Evolutionary conservation across 306 rosid species (phyloP).

Genomic region (Fragaria ananassa): DNA sequence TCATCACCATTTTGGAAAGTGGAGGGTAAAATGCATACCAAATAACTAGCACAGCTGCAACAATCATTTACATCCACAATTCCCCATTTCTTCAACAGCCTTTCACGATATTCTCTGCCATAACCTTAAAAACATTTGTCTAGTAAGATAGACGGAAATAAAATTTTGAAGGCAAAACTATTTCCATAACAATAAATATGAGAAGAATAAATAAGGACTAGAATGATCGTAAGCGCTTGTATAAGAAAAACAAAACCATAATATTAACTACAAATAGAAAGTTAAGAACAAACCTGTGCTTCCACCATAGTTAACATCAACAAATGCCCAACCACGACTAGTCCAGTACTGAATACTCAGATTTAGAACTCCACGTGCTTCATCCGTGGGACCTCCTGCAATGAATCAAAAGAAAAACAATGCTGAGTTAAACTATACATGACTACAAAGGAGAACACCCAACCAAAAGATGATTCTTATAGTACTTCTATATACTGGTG

Average conservation of each 20-base stretch:
- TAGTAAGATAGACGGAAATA: background rate
- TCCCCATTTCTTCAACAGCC: slow-evolving; percentile 88
- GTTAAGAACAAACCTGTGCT: slow-evolving; percentile 84
- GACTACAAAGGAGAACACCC: background rate
- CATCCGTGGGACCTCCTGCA: slow-evolving; percentile 93
- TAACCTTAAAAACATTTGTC: slow-evolving; percentile 51
- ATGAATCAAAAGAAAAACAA: slow-evolving; percentile 20
- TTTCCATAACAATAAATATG: background rate
- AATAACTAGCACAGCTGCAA: slow-evolving; percentile 83
- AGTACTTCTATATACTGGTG: background rate
- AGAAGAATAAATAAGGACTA: background rate
- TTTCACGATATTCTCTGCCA: slow-evolving; percentile 87
- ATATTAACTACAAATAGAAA: background rate
- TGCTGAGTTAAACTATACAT: background rate
- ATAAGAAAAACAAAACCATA: background rate
- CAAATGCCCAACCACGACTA: slow-evolving; percentile 92
- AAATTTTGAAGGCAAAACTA: background rate
- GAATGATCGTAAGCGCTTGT: background rate
- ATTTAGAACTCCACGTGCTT: slow-evolving; percentile 69
- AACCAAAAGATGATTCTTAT: background rate
- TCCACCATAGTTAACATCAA: slow-evolving; percentile 91
- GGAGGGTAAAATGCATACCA: slow-evolving; percentile 49
- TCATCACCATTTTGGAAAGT: background rate
- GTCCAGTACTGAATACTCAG: slow-evolving; percentile 85
- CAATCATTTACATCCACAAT: slow-evolving; percentile 96